A percentile compares a stretch with the other conserved stretches of the same genome.
These are phyloP conservation scores for Talaromyces atroroseus DNA, from an alignment of 2,329 filamentous ascomycete genomes.

Conservation along the genomic window DNA sequence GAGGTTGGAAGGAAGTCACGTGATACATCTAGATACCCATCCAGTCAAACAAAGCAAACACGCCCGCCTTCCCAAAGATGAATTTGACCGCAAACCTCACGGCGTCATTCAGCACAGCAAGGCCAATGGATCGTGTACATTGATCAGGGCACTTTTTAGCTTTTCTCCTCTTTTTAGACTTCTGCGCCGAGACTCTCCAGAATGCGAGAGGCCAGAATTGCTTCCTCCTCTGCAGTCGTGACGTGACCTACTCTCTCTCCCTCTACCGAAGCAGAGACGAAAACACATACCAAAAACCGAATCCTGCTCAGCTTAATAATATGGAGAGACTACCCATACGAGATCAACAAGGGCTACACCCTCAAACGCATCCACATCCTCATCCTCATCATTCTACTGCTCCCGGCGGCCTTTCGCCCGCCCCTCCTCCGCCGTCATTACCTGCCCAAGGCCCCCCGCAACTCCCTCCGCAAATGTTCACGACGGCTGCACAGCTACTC, in stretches of 20 bases:
- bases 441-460: slow-evolving; percentile 40
- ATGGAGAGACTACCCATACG: slow-evolving; percentile 15
- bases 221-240: slow-evolving; percentile 6
- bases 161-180: no score
- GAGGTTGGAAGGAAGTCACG: no score
- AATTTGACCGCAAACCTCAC: no score
- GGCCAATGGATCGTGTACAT: no score
- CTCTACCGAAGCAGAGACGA: background rate
- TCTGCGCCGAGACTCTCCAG: slow-evolving; percentile 4
- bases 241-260: slow-evolving; percentile 3
- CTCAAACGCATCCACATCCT: slow-evolving; percentile 21
- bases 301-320: background rate
- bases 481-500: slow-evolving; percentile 88
- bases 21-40: no score
- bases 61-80: no score
- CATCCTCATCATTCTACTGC: background rate
- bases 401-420: slow-evolving; percentile 4
- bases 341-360: slow-evolving; percentile 10
- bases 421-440: slow-evolving; percentile 22
- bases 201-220: slow-evolving; percentile 14
- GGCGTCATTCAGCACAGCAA: no score
- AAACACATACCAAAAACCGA: background rate
- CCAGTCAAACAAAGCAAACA: no score
- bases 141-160: no score
- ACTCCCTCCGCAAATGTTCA: slow-evolving; percentile 85